Conservation (phyloP, 2,329 filamentous ascomycete species). For the Pseudogymnoascus pannorum region DNA sequence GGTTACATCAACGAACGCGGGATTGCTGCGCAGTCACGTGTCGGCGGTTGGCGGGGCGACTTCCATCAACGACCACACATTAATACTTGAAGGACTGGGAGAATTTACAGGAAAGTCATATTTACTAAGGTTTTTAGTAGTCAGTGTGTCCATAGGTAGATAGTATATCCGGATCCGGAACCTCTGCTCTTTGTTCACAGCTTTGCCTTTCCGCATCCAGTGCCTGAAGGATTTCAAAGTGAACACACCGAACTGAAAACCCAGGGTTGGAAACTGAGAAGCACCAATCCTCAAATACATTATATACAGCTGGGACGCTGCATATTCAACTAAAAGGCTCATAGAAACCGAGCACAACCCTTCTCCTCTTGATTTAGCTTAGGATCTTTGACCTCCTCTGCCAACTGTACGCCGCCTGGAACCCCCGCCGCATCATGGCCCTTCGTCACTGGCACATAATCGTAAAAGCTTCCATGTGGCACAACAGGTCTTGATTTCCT, state of each 20-base stretch:
- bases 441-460: background rate
- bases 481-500: background rate
- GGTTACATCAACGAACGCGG: conserved; percentile 8
- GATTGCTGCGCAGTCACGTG: conserved; percentile 8
- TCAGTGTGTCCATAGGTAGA: background rate
- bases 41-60: background rate
- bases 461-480: background rate
- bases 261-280: background rate
- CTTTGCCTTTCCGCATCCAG: background rate
- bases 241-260: background rate
- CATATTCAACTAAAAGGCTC: background rate
- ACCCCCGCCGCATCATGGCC: background rate
- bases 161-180: background rate
- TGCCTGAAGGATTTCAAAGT: background rate
- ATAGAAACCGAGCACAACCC: background rate
- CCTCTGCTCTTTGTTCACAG: background rate
- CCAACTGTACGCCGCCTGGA: background rate
- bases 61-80: background rate
- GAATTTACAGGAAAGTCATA: background rate
- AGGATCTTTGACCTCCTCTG: background rate
- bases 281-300: background rate
- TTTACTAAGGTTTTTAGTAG: background rate
- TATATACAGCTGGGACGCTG: background rate
- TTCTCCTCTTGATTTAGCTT: background rate
- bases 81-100: background rate